Conservation (phyloP, 345 rosid genomes). For the Heritiera fomes region DNA sequence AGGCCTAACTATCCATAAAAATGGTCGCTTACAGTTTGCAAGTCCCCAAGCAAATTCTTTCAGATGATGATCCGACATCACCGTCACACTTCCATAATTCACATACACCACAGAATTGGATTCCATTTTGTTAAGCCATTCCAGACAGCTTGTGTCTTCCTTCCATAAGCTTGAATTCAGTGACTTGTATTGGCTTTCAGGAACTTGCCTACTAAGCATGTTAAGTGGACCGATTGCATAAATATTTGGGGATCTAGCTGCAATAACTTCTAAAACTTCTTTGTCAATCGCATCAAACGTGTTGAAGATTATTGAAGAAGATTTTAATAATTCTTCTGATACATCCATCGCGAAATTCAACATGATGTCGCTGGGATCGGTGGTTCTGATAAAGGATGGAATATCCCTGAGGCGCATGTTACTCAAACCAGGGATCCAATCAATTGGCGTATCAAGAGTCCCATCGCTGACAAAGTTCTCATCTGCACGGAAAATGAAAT, state of each 20-base stretch:
- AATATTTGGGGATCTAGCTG: not conserved
- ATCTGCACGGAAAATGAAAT: not conserved
- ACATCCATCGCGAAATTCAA: conserved; percentile 19
- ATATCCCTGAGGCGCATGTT: conserved; percentile 29
- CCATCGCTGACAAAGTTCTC: conserved; percentile 27
- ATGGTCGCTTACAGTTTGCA: conserved; percentile 8
- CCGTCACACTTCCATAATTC: conserved; percentile 23
- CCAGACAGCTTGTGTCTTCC: not conserved
- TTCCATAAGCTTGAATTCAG: conserved; percentile 7
- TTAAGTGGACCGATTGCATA: not conserved
- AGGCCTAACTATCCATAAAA: conserved; percentile 30
- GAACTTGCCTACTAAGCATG: not conserved
- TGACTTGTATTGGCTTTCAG: not conserved
- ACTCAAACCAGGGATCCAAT: conserved; percentile 34
- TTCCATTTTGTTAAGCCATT: conserved; percentile 14
- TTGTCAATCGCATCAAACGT: not conserved
- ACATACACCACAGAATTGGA: conserved; percentile 30
- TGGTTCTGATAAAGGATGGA: conserved; percentile 29
- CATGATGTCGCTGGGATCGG: conserved; percentile 28
- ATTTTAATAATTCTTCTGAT: conserved; percentile 21
- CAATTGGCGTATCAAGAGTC: conserved; percentile 24
- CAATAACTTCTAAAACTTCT: not conserved
- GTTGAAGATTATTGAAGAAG: conserved; percentile 4
- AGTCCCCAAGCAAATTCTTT: conserved; percentile 22
- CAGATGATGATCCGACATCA: conserved; percentile 19